phyloP scores from a whole-genome alignment of 169 alveolate genomes.

The Eimeria acervulina region DNA sequence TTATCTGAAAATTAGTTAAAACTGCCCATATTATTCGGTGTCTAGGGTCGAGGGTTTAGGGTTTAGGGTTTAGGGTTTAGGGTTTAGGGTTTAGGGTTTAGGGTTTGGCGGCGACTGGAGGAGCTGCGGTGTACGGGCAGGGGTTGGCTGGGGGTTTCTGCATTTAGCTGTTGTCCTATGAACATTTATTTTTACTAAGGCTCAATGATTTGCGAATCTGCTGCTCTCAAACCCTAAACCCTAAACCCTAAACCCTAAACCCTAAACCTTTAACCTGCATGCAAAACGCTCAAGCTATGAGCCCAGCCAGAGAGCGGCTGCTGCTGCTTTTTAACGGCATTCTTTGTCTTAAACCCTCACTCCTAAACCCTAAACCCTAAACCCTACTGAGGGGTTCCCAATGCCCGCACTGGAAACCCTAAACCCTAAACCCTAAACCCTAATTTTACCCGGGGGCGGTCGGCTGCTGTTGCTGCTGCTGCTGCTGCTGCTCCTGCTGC shows the following conservation, averaged over 20 bases:
- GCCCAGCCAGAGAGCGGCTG: not conserved
- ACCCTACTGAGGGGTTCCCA: not conserved
- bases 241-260: not conserved
- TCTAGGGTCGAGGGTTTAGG: not conserved
- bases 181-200: not conserved
- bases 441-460: not conserved
- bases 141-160: not conserved
- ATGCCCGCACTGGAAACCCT: not conserved
- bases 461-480: constrained; percentile 8
- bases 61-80: constrained; percentile 46
- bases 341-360: not conserved
- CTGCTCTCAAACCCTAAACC: not conserved
- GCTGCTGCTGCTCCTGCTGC: not conserved
- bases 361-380: not conserved
- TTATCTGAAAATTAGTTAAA: too few relatives aligned
- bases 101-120: not conserved
- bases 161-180: not conserved
- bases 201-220: not conserved
- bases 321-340: not conserved
- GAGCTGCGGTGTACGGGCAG: not conserved
- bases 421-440: not conserved
- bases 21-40: not conserved
- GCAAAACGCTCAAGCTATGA: not conserved
- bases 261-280: not conserved
- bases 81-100: not conserved